These are phyloP conservation scores for Vicia faba DNA, from an alignment of 306 rosid genomes.

Conservation along the genomic window DNA sequence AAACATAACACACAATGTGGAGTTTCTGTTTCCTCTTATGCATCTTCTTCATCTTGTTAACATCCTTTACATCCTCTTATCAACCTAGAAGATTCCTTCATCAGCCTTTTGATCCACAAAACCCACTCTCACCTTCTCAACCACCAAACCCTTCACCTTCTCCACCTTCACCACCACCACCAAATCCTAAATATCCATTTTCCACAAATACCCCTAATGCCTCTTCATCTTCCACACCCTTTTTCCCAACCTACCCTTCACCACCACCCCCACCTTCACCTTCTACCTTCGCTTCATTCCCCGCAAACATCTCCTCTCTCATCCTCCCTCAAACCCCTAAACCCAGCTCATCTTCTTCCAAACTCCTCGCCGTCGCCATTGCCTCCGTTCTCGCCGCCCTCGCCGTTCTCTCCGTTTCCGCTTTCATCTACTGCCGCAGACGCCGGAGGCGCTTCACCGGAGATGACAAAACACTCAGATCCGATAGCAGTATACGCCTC, in stretches of 20 bases:
- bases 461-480: constrained; percentile 72
- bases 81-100: constrained; percentile 63
- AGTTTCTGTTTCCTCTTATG: constrained; percentile 26
- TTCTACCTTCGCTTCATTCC: constrained; percentile 70
- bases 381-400: constrained; percentile 50
- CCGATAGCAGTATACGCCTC: constrained; percentile 66
- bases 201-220: constrained; percentile 48
- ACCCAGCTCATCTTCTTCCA: constrained; percentile 43
- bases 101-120: constrained; percentile 54
- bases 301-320: constrained; percentile 89
- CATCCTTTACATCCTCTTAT: background rate
- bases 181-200: constrained; percentile 64
- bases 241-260: constrained; percentile 75
- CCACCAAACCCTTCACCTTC: constrained; percentile 47
- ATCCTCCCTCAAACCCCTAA: constrained; percentile 59
- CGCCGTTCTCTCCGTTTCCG: constrained; percentile 38
- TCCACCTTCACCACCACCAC: constrained; percentile 23
- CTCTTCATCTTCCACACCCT: constrained; percentile 41
- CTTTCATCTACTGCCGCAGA: constrained; percentile 55
- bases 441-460: constrained; percentile 36
- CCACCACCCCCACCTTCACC: constrained; percentile 76
- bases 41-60: constrained; percentile 29
- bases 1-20: constrained; percentile 48
- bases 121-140: constrained; percentile 49
- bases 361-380: constrained; percentile 50